phyloP scores from a whole-genome alignment of 1,284 basidiomycete genomes.

The Melampsora americana region DNA sequence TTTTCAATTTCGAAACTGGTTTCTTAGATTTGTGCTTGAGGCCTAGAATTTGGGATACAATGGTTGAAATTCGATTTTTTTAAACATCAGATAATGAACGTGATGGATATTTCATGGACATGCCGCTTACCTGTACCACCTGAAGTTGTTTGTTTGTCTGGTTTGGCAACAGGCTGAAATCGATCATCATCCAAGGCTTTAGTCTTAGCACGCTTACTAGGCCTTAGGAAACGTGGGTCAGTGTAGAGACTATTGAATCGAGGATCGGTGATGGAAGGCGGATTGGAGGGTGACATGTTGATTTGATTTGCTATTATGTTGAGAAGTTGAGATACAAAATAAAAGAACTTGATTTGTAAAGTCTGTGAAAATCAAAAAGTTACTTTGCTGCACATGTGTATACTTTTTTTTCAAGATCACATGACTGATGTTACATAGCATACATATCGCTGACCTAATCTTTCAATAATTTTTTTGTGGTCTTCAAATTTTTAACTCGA shows the following conservation, averaged over 20 bases:
- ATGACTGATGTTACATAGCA: no score
- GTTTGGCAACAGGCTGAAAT: constrained; percentile 8
- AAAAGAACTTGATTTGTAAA: no score
- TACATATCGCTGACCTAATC: not conserved
- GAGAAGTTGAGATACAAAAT: not conserved
- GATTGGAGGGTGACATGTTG: not conserved
- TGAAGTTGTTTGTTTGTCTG: not conserved
- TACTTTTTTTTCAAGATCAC: no score
- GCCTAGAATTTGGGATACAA: no score
- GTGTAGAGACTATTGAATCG: constrained; percentile 9
- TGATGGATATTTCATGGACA: no score
- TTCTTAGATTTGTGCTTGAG: no score
- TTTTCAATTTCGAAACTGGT: not conserved
- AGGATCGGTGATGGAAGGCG: constrained; percentile 7
- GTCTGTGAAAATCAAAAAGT: no score
- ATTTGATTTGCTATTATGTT: not conserved
- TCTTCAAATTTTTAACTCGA: no score
- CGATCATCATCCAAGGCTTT: constrained; percentile 14
- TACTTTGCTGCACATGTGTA: no score
- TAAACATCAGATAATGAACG: no score
- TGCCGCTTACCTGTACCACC: not conserved
- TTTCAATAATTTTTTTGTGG: not conserved
- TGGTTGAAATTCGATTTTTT: no score
- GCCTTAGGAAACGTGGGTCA: constrained; percentile 35
- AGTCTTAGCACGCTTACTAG: constrained; percentile 1